Evolutionary conservation across 441 rosid species (phyloP), one percentile per base, ranked within the genome.

Genomic region (Melastoma candidum): DNA sequence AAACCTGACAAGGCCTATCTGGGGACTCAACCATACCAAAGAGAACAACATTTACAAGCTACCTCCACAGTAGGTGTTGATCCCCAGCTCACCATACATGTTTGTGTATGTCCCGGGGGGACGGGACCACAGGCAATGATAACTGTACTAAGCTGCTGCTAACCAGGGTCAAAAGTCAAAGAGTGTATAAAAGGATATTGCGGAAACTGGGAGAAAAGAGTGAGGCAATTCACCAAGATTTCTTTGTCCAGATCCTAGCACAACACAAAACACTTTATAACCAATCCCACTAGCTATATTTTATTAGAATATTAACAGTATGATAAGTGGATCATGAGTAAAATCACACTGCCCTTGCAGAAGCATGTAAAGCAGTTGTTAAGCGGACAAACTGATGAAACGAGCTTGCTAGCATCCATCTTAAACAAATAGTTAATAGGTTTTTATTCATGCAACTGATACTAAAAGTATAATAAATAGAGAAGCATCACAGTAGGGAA

Each of bases 81-180:
- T 55, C 32, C 80, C 88, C 1, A 79, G 77, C 14, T 69, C 75
- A 4, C 79, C 70, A 17, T 68, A 56, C 61, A 69, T 47, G 9
- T 86, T 84, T 24, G 79, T 82, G 49, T 86, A 89, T 8, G 68
- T 84, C 7, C 96, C 87, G 64, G 95, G 77, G 2, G 85, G 92
- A 17, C 22, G 22, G 22, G 22, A 1, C 92, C 97, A 6, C 95
- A 83, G 53, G 95, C 90, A 2, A 76, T 74, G 66, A 68, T 90
- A 49, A 63, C 81, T 0, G 66, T 87, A 25, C 59, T 57, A n/a
- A 74, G 87, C 72, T 90, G 81, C 79, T 56, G 72, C 14, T 79
- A 56, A 73, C 14, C 47, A 5, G 4, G 17, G 17, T 41, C 25
- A 0, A 60, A 5, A 22, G 9, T 1, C 41, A 29, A 29, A 17